A percentile compares a stretch with the other conserved stretches of the same genome.
phyloP scores from a whole-genome alignment of 2,329 filamentous ascomycete genomes.

The Stenocarpella maydis region DNA sequence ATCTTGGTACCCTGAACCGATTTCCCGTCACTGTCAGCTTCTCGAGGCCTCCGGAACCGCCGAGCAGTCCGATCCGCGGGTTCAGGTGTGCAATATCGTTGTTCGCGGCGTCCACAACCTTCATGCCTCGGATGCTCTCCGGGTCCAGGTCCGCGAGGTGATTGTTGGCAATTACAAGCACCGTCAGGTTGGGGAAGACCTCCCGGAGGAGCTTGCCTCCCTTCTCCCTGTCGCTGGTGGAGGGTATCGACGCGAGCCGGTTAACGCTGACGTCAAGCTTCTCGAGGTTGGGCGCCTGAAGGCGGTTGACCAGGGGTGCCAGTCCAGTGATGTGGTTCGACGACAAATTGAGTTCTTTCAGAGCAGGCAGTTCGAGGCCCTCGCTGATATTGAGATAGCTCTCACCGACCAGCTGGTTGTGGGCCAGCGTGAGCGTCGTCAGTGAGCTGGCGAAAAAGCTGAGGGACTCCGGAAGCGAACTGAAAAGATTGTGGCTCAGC shows the following conservation, averaged over 20 bases:
- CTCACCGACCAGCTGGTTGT: conserved; percentile 75
- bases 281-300: conserved; percentile 78
- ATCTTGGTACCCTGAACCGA: conserved; percentile 85
- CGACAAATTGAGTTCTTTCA: conserved; percentile 80
- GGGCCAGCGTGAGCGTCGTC: conserved; percentile 75
- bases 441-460: conserved; percentile 76
- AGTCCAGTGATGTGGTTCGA: conserved; percentile 78
- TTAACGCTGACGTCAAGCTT: conserved; percentile 86
- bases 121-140: conserved; percentile 76
- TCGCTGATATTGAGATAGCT: conserved; percentile 66
- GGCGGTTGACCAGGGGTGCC: conserved; percentile 67
- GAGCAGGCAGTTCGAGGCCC: conserved; percentile 72
- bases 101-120: conserved; percentile 79
- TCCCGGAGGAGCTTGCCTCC: conserved; percentile 57
- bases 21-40: conserved; percentile 84
- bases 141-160: conserved; percentile 76
- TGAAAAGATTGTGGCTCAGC: conserved; percentile 81
- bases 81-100: conserved; percentile 88
- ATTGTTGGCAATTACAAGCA: conserved; percentile 82
- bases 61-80: conserved; percentile 80
- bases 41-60: conserved; percentile 67
- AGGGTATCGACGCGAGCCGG: conserved; percentile 75
- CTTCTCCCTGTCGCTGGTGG: conserved; percentile 38
- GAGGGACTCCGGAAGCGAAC: conserved; percentile 73
- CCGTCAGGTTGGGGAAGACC: conserved; percentile 73